phyloP scores from a whole-genome alignment of 2,329 filamentous ascomycete genomes.

The Microcyclospora pomicola region DNA sequence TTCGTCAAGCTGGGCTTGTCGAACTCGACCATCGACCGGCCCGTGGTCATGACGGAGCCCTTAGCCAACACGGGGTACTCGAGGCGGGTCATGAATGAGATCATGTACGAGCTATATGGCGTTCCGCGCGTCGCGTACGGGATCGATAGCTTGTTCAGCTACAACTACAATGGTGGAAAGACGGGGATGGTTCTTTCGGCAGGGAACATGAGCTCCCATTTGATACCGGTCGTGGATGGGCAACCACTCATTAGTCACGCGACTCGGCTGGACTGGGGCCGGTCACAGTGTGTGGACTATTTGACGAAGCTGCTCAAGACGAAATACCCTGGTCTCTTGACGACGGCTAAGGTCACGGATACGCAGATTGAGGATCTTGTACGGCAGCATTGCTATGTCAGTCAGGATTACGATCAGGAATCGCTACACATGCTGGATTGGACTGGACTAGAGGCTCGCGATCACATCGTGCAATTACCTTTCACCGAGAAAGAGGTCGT shows the following conservation, averaged over 20 bases:
- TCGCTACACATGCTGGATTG: slow-evolving; percentile 69
- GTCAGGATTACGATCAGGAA: slow-evolving; percentile 69
- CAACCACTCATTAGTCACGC: slow-evolving; percentile 76
- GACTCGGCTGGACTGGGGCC: slow-evolving; percentile 87
- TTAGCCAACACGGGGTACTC: slow-evolving; percentile 84
- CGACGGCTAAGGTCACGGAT: slow-evolving; percentile 54
- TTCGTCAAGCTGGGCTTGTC: slow-evolving; percentile 86
- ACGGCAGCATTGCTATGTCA: slow-evolving; percentile 79
- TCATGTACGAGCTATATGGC: slow-evolving; percentile 89
- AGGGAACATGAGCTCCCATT: slow-evolving; percentile 83
- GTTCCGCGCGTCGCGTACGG: slow-evolving; percentile 85
- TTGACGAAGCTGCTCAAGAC: slow-evolving; percentile 75
- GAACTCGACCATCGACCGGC: slow-evolving; percentile 64
- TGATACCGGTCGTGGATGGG: slow-evolving; percentile 81
- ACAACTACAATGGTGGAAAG: slow-evolving; percentile 75
- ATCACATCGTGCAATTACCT: slow-evolving; percentile 82
- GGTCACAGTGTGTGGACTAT: slow-evolving; percentile 80
- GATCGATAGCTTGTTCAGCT: slow-evolving; percentile 93
- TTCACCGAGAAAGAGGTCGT: slow-evolving; percentile 81
- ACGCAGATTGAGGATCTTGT: slow-evolving; percentile 82
- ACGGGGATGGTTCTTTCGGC: slow-evolving; percentile 84
- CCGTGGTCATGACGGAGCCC: slow-evolving; percentile 89
- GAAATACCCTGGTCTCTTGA: slow-evolving; percentile 79
- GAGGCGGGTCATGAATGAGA: slow-evolving; percentile 74
- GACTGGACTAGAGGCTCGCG: slow-evolving; percentile 79